These are phyloP conservation scores for Apiospora saccharicola DNA, from an alignment of 2,329 filamentous ascomycete genomes.

Conservation along the genomic window DNA sequence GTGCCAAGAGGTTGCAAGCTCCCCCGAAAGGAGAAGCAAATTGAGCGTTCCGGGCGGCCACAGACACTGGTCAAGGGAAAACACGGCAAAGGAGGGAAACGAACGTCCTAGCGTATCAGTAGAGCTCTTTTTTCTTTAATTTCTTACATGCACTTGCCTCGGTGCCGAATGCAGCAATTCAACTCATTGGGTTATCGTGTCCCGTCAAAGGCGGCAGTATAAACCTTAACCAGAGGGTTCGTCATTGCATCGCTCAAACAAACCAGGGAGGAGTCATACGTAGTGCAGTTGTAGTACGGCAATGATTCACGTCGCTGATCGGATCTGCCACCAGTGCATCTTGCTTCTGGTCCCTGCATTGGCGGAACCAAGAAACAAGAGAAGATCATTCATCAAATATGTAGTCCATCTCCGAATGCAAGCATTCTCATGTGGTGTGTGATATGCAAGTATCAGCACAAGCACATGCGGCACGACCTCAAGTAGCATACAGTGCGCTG, in stretches of 20 bases:
- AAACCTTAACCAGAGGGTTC: background rate
- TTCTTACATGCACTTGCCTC: background rate
- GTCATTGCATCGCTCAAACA: background rate
- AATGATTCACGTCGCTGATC: background rate
- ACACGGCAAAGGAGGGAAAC: background rate
- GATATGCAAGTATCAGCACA: background rate
- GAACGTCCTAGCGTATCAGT: constrained; percentile 6
- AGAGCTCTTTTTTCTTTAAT: background rate
- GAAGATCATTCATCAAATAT: background rate
- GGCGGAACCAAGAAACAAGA: constrained; percentile 11
- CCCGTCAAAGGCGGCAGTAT: background rate
- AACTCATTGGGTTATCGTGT: constrained; percentile 10
- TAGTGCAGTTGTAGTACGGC: background rate
- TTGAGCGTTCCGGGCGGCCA: constrained; percentile 19
- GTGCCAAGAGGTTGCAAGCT: constrained; percentile 20
- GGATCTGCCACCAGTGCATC: constrained; percentile 16
- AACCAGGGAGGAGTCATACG: background rate
- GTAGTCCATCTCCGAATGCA: constrained; percentile 1
- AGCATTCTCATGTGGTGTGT: constrained; percentile 1
- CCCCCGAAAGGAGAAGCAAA: constrained; percentile 18
- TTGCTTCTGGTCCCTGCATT: constrained; percentile 19
- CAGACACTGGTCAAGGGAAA: constrained; percentile 7
- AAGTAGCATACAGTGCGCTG: background rate
- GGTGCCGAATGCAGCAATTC: background rate
- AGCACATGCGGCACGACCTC: constrained; percentile 1